Evolutionary conservation across 2,329 filamentous ascomycete genomes (phyloP), one percentile per base, ranked within the genome.

Genomic region (Pestalotiopsis fici): DNA sequence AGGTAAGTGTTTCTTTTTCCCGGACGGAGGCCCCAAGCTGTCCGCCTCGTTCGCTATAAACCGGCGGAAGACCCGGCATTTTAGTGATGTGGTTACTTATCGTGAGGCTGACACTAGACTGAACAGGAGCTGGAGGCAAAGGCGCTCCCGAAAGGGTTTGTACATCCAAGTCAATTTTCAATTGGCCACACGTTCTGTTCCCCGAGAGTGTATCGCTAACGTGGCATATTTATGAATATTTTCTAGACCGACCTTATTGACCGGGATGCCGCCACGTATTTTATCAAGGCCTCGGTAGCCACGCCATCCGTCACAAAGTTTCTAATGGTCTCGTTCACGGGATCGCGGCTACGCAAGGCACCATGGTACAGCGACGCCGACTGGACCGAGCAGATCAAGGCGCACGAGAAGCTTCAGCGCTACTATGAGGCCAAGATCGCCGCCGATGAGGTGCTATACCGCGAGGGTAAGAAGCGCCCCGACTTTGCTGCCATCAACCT

Each of bases 391-490:
- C 73, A 79, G 15, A 68, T 76, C 18, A 76, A 84, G 50, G 79
- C 79, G 57, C 82, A 83, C 72, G 74, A 76, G 12, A 79, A 80
- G 3, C 78, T 90, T 23, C 80, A 85, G 25, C 79, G 78, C 59
- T 91, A 91, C 77, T 89, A 86, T 77, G 78, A 86, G 74, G 88
- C 88, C 69, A 91, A 91, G 77, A 74, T 90, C 18, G 86, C 82
- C 5, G 86, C 88, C 7, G 89, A 91, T 74, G 85, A 89, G 77
- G 82, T 79, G 2, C 79, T 90, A 4, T 87, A 87, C 73, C 79
- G 82, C 59, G 81, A 82, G 12, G 81, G 81, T 39, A 80, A 80
- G 71, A 78, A 80, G 75, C 78, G 75, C 3, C 54, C 70, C 0
- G 78, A 76, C 18, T 81, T 89, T 37, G 80, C 82, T 2, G 85